These are phyloP conservation scores for Syncephalastrum racemosum DNA, from an alignment of 371 early-diverging fungal genomes.

Conservation along the genomic window DNA sequence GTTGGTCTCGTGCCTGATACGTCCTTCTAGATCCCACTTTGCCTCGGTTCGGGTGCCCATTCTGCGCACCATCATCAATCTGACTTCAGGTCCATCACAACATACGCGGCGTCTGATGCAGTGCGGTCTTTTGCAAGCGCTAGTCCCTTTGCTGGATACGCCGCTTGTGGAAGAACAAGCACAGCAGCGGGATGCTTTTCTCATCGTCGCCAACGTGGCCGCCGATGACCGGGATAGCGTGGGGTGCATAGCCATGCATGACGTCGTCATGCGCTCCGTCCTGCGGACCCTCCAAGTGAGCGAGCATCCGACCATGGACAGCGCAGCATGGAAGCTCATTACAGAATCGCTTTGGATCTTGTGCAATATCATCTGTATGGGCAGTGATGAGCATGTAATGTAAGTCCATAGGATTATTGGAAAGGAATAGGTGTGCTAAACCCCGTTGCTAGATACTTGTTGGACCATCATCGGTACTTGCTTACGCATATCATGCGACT, in stretches of 20 bases:
- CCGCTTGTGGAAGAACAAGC: constrained; percentile 27
- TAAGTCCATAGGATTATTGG: constrained; percentile 7
- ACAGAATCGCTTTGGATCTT: constrained; percentile 56
- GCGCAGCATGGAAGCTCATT: constrained; percentile 54
- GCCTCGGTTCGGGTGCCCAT: constrained; percentile 22
- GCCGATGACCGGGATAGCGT: constrained; percentile 50
- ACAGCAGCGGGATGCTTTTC: constrained; percentile 37
- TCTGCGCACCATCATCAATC: constrained; percentile 51
- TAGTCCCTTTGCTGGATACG: constrained; percentile 18
- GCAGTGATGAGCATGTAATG: constrained; percentile 30
- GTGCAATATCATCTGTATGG: constrained; percentile 51
- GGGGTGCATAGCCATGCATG: neutral
- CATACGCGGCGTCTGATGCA: constrained; percentile 39
- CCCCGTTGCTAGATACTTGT: too few species aligned
- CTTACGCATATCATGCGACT: constrained; percentile 1
- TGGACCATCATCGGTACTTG: too few species aligned
- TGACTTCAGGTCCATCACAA: constrained; percentile 55
- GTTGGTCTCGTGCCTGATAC: neutral
- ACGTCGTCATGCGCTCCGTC: constrained; percentile 38
- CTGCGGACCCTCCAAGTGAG: constrained; percentile 28
- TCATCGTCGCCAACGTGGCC: constrained; percentile 55
- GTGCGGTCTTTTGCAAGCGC: constrained; percentile 27
- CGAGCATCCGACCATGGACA: constrained; percentile 11
- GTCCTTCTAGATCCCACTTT: constrained; percentile 2
- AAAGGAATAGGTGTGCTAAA: neutral